A percentile compares a stretch with the other conserved stretches of the same genome.
Conservation (phyloP, 495 filamentous ascomycete species). For the Bryoglossum gracile region DNA sequence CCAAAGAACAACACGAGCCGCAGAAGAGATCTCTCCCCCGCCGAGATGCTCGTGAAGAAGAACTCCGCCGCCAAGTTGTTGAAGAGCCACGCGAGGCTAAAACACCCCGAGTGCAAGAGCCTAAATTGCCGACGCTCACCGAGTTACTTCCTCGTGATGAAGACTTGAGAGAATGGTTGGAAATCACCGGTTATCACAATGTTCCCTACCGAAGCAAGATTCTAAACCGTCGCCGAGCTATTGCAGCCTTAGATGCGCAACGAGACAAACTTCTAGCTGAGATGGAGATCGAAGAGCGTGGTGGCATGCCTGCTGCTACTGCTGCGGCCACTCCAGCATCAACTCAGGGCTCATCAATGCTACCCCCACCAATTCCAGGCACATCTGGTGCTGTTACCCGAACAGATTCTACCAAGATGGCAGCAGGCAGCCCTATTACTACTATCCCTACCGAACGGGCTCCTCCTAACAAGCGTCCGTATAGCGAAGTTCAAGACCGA, state of each 20-base stretch:
- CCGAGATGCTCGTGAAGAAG: slow-evolving; percentile 15
- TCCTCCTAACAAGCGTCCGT: slow-evolving; percentile 19
- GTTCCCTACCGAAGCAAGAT: slow-evolving; percentile 38
- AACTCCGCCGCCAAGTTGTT: background rate
- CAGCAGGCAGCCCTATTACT: slow-evolving; percentile 13
- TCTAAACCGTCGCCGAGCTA: slow-evolving; percentile 38
- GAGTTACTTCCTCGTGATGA: slow-evolving; percentile 23
- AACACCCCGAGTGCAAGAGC: background rate
- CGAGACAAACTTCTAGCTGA: slow-evolving; percentile 32
- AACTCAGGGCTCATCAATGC: slow-evolving; percentile 19
- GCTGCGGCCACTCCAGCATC: slow-evolving; percentile 6
- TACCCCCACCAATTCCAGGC: slow-evolving; percentile 14
- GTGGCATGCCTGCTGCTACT: slow-evolving; percentile 14
- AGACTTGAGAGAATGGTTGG: slow-evolving; percentile 54
- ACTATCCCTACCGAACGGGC: slow-evolving; percentile 1
- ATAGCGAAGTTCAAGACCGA: slow-evolving; percentile 10
- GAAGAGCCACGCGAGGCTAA: slow-evolving; percentile 4
- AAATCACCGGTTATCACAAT: slow-evolving; percentile 52
- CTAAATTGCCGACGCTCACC: slow-evolving; percentile 7
- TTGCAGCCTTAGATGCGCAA: slow-evolving; percentile 36
- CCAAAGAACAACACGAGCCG: slow-evolving; percentile 3
- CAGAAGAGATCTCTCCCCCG: background rate
- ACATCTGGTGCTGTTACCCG: background rate
- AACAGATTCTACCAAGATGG: slow-evolving; percentile 5
- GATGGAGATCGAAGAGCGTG: slow-evolving; percentile 26